Conservation (phyloP, 2,329 filamentous ascomycete genomes). For the Laburnicola sp. region DNA sequence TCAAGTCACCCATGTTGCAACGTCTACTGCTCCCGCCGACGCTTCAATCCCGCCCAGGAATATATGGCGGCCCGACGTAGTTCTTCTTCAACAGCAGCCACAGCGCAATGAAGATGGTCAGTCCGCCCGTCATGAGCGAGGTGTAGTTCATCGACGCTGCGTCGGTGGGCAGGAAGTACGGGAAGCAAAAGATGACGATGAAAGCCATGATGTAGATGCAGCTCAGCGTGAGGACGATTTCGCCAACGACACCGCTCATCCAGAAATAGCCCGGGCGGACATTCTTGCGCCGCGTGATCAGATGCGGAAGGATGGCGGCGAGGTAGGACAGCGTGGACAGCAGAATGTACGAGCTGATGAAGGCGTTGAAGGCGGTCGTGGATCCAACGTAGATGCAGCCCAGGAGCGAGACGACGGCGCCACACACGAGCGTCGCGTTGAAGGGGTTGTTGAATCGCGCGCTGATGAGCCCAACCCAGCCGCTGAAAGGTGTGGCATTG, state of each 20-base stretch:
- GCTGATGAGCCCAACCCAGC: constrained; percentile 54
- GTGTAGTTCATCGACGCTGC: constrained; percentile 59
- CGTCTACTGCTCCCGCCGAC: too few species aligned
- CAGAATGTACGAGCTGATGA: constrained; percentile 64
- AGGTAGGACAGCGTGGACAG: constrained; percentile 62
- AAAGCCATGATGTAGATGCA: constrained; percentile 60
- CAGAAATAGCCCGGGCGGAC: too few species aligned
- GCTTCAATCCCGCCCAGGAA: too few species aligned
- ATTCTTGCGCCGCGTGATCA: constrained; percentile 39
- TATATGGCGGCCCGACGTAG: too few species aligned
- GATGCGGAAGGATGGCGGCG: constrained; percentile 61
- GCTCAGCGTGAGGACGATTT: too few species aligned
- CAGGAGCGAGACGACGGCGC: constrained; percentile 57
- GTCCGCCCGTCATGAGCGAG: constrained; percentile 56
- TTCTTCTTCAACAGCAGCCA: constrained; percentile 49
- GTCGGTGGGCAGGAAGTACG: constrained; percentile 52
- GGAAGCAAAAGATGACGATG: constrained; percentile 65
- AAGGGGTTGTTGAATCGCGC: constrained; percentile 55
- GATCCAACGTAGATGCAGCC: constrained; percentile 69
- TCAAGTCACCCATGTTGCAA: too few species aligned
- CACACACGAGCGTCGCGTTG: constrained; percentile 59
- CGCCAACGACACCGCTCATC: too few species aligned
- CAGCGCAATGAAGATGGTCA: constrained; percentile 53
- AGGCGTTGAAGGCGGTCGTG: constrained; percentile 67
- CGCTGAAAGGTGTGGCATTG: constrained; percentile 58